Evolutionary conservation across 495 filamentous ascomycete species (phyloP), one percentile per base, ranked within the genome.

Genomic region (Daldinia childiae): DNA sequence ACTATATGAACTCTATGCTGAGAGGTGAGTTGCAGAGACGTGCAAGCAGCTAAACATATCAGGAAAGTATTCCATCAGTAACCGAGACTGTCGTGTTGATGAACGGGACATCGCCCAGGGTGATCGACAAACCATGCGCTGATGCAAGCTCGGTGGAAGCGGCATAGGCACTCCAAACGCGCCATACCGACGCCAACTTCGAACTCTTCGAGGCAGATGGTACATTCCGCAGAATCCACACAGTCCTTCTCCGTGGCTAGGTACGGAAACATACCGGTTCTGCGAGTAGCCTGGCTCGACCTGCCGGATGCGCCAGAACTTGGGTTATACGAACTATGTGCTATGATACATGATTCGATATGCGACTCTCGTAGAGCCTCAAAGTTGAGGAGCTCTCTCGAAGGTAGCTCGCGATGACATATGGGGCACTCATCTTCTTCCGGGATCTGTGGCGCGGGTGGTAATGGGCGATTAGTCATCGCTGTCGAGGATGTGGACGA

Each of bases 121-220:
- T 84, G 82, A 41, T 80, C 77, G 36, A 79, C 76, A 70, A 82
- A 88, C 86, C 86, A 87, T 1, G 81, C 80, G 29, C 82, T 79
- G 58, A 92, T 90, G 69, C 91, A 91, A 52, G 84, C 77, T 74
- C 88, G 83, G 77, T 98, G 96, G 78, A 98, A 99, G 62, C 94
- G 91, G 79, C 95, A 99, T 65, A 97, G 81, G 79, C 96, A 99
- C 80, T 97, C 93, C 65, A 99, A 81, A 60, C 95, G 83, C 6
- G 90, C 93, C 87, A 98, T 90, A 56, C 88, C 81, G 62, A 91
- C 88, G 2, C 95, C 95, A 11, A 90, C 91, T 72, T 92, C 91
- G 76, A 97, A 98, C 73, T 99, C 96, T 78, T 97, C 96, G 71
- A 99, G 91, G 73, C 95, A 99, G 63, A 99, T 98, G 2, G 93